Base-by-base conservation (phyloP, 192 early-diverging fungal genomes). In the Coemansia sp. region DNA sequence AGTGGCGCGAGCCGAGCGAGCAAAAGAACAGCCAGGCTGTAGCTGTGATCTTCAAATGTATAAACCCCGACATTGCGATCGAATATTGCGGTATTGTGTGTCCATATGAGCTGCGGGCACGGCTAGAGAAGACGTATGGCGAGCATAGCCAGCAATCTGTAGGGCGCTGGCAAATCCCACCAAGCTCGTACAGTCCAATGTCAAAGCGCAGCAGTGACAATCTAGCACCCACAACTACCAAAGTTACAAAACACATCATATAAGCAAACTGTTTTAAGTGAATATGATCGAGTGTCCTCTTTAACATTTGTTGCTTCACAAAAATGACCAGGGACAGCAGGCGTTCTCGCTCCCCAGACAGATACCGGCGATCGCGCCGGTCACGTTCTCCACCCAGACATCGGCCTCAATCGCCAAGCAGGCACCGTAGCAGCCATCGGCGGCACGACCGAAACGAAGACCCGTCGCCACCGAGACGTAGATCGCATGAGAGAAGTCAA, bases 381-480 rank as follows among this genome's bases (percentile, higher is more conserved):
- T 74, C 72, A 16, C 65, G 37, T 2, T 68, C 66, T 6, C 72
- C 65, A 4, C 56, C 60, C 26, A 55, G 65, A 5, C 55, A 62
- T n/a, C 65, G 72, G 18, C 63, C 70, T 10, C 64, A 62, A 14
- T 78, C 76, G n/a, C 76, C 76, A 7, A 64, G 61, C 43, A 39
- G 75, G 39, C 66, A 65, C 28, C 39, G 58, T 16, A 28, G 34
- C 40, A 69, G 60, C 16, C 50, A 65, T 9, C 42, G 59, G 34
- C 40, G 42, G 26, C 9, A 57, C 34, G 10, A 53, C 0, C 62
- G 59, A 16, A 62, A 36, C 6, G 65, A 59, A 3, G 61, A 60
- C 2, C 60, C 39, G 20, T 60, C 67, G 18, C 72, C 62, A 0
- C 42, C 39, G 0, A 60, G 69, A 18, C 61, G 31, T 1, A 50